Evolutionary conservation across 2,329 filamentous ascomycete species (phyloP), one percentile per base, ranked within the genome.

Genomic region (Sporothrix sp.): DNA sequence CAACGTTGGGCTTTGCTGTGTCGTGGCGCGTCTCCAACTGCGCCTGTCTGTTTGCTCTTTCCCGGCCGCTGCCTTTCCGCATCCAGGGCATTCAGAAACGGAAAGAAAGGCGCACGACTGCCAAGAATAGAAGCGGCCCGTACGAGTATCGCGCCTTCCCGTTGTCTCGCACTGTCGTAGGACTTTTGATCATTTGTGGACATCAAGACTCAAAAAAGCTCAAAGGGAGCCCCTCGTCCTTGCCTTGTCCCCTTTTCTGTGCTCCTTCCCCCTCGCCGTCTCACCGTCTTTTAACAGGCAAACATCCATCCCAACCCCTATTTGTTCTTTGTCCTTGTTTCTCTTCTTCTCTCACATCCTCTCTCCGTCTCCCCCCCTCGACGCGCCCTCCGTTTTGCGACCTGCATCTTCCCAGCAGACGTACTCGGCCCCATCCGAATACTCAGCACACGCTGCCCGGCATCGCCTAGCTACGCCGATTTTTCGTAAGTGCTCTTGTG

Each of bases 371-470:
- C 14, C 25, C 28, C 39, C 27, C n/a, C n/a, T n/a, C n/a, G n/a
- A n/a, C n/a, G 7, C 33, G 11, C 11, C 14, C 25, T 44, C 21
- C 7, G 23, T 30, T 30, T 9, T 9, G 28, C 42, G 20, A 36
- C 43, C 43, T 25, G 30, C 30, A 35, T 25, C 28, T 14, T 44
- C 18, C 18, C 25, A 30, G 30, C 46, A 33, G 46, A 49, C 37
- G 42, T 49, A 49, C 20, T 40, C 35, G 40, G 37, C 46, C 46
- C n/a, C n/a, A 30, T 36, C 18, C n/a, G n/a, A 49, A 33, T 37
- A 13, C 43, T 25, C 30, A 16, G 20, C 43, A 45, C 21, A 3
- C 14, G 42, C 28, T 44, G 16, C 28, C 42, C 33, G 33, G 28
- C 28, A 44, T 44, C 42, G 42, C 28, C 28, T 18, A 25, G 20